phyloP scores from a whole-genome alignment of 2,329 filamentous ascomycete genomes.

The Talaromyces pinophilus region DNA sequence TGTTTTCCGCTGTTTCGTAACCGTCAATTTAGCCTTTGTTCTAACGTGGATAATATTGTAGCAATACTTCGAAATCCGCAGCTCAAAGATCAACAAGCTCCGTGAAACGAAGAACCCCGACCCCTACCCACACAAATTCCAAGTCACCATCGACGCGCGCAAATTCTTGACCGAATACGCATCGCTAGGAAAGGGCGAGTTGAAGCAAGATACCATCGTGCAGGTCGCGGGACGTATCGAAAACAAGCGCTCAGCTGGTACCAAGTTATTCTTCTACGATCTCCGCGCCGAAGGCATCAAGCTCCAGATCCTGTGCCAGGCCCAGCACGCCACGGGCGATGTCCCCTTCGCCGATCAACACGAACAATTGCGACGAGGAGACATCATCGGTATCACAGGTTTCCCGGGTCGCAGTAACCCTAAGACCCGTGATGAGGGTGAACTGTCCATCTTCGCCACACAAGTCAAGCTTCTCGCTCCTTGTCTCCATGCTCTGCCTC shows the following conservation, averaged over 20 bases:
- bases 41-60: slow-evolving; percentile 33
- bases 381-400: slow-evolving; percentile 85
- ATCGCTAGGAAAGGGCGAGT: slow-evolving; percentile 81
- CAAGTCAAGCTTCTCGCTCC: slow-evolving; percentile 85
- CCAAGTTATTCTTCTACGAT: slow-evolving; percentile 91
- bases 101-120: slow-evolving; percentile 72
- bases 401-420: slow-evolving; percentile 84
- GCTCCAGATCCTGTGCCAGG: slow-evolving; percentile 90
- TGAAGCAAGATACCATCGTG: slow-evolving; percentile 71
- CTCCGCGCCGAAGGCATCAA: slow-evolving; percentile 72
- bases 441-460: slow-evolving; percentile 89
- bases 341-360: slow-evolving; percentile 83
- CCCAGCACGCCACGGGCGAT: slow-evolving; percentile 70
- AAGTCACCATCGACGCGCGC: slow-evolving; percentile 77
- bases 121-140: slow-evolving; percentile 93
- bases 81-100: slow-evolving; percentile 74
- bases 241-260: slow-evolving; percentile 77
- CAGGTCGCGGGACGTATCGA: slow-evolving; percentile 84
- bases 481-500: slow-evolving; percentile 86
- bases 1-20: slow-evolving; percentile 17
- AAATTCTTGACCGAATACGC: slow-evolving; percentile 78
- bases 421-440: slow-evolving; percentile 84
- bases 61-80: slow-evolving; percentile 97
- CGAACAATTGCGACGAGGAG: slow-evolving; percentile 82
- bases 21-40: too few species aligned